Conservation (phyloP, 495 filamentous ascomycete species). For the Staphylotrichum tortipilum region DNA sequence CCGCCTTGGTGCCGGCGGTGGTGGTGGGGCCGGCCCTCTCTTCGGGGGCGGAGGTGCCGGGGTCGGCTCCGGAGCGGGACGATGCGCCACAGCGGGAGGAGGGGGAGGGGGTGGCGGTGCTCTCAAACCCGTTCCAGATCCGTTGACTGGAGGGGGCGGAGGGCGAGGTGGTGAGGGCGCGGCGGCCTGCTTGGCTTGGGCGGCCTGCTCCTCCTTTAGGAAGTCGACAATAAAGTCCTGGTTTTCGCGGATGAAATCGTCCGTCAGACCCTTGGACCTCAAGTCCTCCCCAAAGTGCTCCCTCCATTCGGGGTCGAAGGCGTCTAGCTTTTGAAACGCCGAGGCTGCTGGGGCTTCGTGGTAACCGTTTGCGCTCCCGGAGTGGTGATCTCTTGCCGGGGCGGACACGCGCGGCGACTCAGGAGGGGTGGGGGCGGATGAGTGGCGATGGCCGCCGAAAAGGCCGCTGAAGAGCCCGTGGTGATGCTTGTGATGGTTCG, state of each 20-base stretch:
- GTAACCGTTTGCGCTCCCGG: conserved; percentile 33
- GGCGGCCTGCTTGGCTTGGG: conserved; percentile 33
- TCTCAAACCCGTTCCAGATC: conserved; percentile 18
- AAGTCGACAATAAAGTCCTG: conserved; percentile 92
- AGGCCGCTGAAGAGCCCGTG: conserved; percentile 54
- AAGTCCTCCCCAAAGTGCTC: conserved; percentile 74
- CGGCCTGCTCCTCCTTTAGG: conserved; percentile 69
- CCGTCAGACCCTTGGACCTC: conserved; percentile 76
- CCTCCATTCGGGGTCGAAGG: conserved; percentile 74
- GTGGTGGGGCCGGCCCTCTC: conserved; percentile 59
- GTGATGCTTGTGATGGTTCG: conserved; percentile 32
- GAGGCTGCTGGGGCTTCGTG: conserved; percentile 23
- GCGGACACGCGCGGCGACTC: conserved; percentile 42
- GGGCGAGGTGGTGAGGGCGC: conserved; percentile 51
- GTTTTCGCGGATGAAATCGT: conserved; percentile 86
- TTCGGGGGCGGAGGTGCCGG: conserved; percentile 65
- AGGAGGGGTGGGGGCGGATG: conserved; percentile 49
- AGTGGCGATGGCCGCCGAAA: conserved; percentile 61
- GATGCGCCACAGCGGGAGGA: conserved; percentile 41
- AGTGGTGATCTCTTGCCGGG: conserved; percentile 43
- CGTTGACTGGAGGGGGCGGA: conserved; percentile 32
- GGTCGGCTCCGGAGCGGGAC: conserved; percentile 15
- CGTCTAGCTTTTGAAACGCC: conserved; percentile 63
- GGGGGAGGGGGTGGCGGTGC: conserved; percentile 61
- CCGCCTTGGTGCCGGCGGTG: conserved; percentile 68